Base-by-base conservation (phyloP, 129 eudicot genomes). In the Escallonia herrerae region DNA sequence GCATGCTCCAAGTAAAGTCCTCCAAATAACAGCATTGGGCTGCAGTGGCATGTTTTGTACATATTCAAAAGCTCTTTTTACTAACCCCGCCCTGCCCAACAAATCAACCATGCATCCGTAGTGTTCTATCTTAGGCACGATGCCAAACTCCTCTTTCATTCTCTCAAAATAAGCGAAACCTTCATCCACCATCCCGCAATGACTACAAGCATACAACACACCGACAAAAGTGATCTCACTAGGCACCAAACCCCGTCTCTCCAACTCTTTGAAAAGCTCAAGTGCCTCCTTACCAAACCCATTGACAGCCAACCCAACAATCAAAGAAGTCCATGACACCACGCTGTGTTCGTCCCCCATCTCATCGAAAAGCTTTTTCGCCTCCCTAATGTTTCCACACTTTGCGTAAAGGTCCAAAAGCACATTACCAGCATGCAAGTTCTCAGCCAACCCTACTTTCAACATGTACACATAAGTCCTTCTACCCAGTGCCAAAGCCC, bases 161-260 rank as follows among this genome's bases (percentile, higher is more conserved):
- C 79, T 71, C 41, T 77, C 70, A 43, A 91, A 85, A 49, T 87
- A 91, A 22, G 69, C 66, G 61, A 87, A 87, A 3, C 96, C 96
- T 46, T 87, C 86, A 67, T 87, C 85, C 13, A 91, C 89, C 86
- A 91, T 66, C 2, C 97, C 97, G 66, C 96, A 87, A 56, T 91
- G 97, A 67, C 97, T 91, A 77, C 97, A 91, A 40, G 97, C 97
- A 64, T 91, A 91, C 41, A 91, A 68, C 12, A 91, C 95, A 39
- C 97, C 97, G n/a, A 91, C 86, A 66, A 91, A 87, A 12, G 96
- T 87, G 39, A 85, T 81, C 41, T 85, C 96, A 60, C 76, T 91
- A 2, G 97, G 97, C 13, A 75, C 82, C 48, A 85, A 56, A 3
- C 74, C 48, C 46, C 64, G 37, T 3, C 40, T 59, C 69, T 87